These are phyloP conservation scores for Monosporascus sp. DNA, from an alignment of 2,329 filamentous ascomycete genomes.

Conservation along the genomic window DNA sequence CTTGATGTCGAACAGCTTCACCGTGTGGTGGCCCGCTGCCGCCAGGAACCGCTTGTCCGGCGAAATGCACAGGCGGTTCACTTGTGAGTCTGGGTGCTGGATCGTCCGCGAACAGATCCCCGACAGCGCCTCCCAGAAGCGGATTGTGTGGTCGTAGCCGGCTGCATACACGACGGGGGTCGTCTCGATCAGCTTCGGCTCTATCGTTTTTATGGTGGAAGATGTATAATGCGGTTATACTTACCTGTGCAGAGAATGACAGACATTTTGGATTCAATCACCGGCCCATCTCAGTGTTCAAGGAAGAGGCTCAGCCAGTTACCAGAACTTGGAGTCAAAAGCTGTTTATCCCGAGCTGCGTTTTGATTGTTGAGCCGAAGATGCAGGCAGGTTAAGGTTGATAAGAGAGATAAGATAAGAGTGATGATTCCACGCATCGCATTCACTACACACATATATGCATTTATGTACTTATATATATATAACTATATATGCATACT, in stretches of 20 bases:
- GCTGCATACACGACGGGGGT: conserved; percentile 30
- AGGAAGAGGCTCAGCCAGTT: too few relatives aligned
- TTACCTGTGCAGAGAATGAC: conserved; percentile 59
- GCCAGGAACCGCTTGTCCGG: conserved; percentile 96
- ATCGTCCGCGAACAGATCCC: conserved; percentile 98
- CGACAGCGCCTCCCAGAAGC: conserved; percentile 96
- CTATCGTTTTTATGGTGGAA: too few relatives aligned
- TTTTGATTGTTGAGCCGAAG: too few relatives aligned
- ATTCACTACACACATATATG: too few relatives aligned
- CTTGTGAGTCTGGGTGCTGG: conserved; percentile 95
- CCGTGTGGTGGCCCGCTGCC: conserved; percentile 71
- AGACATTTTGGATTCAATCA: conserved; percentile 39
- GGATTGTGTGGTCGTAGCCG: conserved; percentile 59
- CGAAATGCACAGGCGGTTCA: conserved; percentile 96
- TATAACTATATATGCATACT: too few relatives aligned
- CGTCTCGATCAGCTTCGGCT: too few relatives aligned
- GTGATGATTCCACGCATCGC: too few relatives aligned
- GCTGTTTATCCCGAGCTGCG: too few relatives aligned
- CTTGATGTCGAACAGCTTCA: conserved; percentile 98
- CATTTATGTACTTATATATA: too few relatives aligned
- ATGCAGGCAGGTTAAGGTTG: too few relatives aligned
- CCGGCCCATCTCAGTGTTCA: not conserved
- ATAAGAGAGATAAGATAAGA: not conserved
- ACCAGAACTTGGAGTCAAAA: not conserved
- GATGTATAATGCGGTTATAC: conserved; percentile 5